Evolutionary conservation across 345 rosid species (phyloP), one percentile per base, ranked within the genome.

Genomic region (Turnera subulata): DNA sequence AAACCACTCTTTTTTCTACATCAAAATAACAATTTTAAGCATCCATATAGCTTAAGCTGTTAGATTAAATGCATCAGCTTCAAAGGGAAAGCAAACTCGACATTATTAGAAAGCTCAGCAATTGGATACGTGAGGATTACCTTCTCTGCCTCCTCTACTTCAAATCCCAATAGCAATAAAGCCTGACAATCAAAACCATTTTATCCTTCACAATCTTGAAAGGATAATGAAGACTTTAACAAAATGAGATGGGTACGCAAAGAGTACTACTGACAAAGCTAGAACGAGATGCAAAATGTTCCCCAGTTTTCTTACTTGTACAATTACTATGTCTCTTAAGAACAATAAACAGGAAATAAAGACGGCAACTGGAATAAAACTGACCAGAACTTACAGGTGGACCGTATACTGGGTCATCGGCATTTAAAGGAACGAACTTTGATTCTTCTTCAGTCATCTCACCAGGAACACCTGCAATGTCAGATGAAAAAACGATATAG

Each of bases 321-420:
- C 44, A 0, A 2, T 32, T 17, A 19, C 21, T 20, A 6, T n/a
- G 37, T 15, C 29, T n/a, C 15, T 14, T 23, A 12, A 18, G 23
- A 62, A 1, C 21, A 62, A 52, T 25, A 9, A 3, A 16, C 20
- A n/a, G 1, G 22, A 24, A 56, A 33, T 5, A 14, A 11, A 29
- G 11, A 55, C 22, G 38, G 40, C 7, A 58, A 43, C 23, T 42
- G 38, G 48, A 21, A 74, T 25, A 22, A 56, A 65, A 68, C 75
- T 63, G 47, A 78, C 80, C 75, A 64, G 70, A 79, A 87, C 94
- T 84, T 78, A 88, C 97, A 72, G 96, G 91, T 63, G 96, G 96
- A 53, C 97, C 97, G 48, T 63, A 85, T 21, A 56, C 61, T 15
- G 94, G 82, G 59, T 85, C 94, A 71, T 88, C 78, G 18, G 83